Base-by-base conservation (phyloP, 164 flowering plant genomes). In the Tinospora cordifolia region DNA sequence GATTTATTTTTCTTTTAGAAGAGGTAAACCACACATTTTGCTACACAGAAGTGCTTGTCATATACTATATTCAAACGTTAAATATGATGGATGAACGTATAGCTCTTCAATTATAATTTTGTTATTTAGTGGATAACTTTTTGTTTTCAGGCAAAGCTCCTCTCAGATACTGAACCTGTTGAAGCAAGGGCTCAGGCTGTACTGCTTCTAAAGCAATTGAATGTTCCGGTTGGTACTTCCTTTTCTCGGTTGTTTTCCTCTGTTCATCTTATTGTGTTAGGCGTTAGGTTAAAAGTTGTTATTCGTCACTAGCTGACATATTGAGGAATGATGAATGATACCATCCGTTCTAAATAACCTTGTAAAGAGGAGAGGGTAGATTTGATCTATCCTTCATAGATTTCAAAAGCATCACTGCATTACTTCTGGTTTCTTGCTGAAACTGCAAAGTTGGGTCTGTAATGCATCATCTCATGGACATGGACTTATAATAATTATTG, bases 101-200 rank as follows among this genome's bases (percentile, higher is more conserved):
- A 30, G 3, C 36, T 30, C 3, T 30, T 2, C 4, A 30, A 30
- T 30, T 30, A 2, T 30, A 30, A 4, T 30, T 2, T 30, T 30
- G 36, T 30, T 30, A 30, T 30, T 30, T 1, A 30, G 36, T 30
- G 2, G 36, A 30, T 51, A 4, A 65, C 44, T 46, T n/a, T 69
- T 62, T 21, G n/a, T 70, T 62, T 77, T 74, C 87, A 95, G 99
- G 96, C 78, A 57, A 92, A 87, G 80, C 80, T 95, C 27, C 85
- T 86, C 74, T 88, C 93, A 64, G 98, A 95, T 81, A 81, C 91
- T 65, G 99, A 92, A 81, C 86, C 94, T 60, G 83, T 87, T 63
- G 90, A 89, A 71, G 79, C 86, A 71, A 90, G 97, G 76, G 97
- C 99, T 62, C 97, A 95, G 81, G 93, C 99, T 81, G 96, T 87